A percentile compares a stretch with the other conserved stretches of the same genome.
phyloP scores from a whole-genome alignment of 106 monocot genomes.

The Hemerocallis citrina region DNA sequence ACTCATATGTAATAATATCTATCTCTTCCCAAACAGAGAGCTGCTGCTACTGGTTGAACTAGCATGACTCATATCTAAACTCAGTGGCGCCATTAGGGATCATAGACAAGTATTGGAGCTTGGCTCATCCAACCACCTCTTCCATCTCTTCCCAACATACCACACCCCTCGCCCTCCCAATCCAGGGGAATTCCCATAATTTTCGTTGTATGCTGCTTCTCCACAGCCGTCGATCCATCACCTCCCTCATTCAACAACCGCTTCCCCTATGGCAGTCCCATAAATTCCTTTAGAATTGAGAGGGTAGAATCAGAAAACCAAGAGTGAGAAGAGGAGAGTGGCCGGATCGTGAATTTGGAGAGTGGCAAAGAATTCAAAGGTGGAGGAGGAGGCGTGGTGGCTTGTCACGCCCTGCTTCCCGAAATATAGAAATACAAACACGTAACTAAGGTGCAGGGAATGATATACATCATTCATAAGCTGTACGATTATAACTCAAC shows the following conservation, averaged over 20 bases:
- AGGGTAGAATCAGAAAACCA: not conserved
- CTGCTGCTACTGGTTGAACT: too few species aligned
- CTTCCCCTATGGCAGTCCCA: slow-evolving; percentile 5
- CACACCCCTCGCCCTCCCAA: not conserved
- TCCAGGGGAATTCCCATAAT: not conserved
- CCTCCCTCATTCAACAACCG: slow-evolving; percentile 1
- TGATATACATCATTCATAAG: too few species aligned
- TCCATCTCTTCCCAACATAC: slow-evolving; percentile 4
- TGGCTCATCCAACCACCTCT: slow-evolving; percentile 7
- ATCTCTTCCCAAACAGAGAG: too few species aligned
- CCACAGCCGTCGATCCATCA: not conserved
- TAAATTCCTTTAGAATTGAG: slow-evolving; percentile 1
- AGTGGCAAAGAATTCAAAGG: slow-evolving; percentile 19
- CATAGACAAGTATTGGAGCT: too few species aligned
- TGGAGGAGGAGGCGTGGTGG: slow-evolving; percentile 92
- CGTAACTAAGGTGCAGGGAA: too few species aligned
- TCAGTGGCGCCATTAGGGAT: too few species aligned
- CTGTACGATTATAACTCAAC: too few species aligned
- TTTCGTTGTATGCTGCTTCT: slow-evolving; percentile 1
- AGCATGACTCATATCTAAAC: too few species aligned
- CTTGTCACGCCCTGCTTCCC: too few species aligned
- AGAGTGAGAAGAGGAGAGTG: not conserved
- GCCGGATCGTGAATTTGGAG: not conserved
- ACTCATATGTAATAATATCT: too few species aligned
- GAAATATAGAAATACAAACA: too few species aligned